phyloP scores from a whole-genome alignment of 306 rosid genomes.

The barrel medic (Medicago truncatula) region DNA sequence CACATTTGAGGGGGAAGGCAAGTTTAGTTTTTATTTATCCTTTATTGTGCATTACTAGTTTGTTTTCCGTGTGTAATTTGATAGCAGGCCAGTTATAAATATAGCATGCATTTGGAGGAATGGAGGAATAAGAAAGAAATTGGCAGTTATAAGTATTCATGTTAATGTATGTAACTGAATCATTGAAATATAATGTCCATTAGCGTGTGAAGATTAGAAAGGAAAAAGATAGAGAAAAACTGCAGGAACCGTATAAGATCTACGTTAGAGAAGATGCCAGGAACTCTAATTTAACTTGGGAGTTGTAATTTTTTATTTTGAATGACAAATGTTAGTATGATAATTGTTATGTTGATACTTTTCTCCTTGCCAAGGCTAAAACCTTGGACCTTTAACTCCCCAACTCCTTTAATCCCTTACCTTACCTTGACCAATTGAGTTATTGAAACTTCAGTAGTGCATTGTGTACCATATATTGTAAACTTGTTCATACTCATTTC shows the following conservation, averaged over 20 bases:
- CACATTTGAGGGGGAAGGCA: not conserved
- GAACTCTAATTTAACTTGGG: not conserved
- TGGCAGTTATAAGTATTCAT: not conserved
- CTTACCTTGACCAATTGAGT: no score
- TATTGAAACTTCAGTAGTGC: not conserved
- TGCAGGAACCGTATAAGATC: not conserved
- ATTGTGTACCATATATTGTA: not conserved
- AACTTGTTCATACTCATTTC: not conserved
- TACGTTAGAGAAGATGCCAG: not conserved
- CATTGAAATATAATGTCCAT: not conserved
- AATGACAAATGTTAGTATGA: no score
- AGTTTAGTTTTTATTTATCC: not conserved
- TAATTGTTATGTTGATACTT: no score
- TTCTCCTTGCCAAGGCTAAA: no score
- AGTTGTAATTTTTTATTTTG: not conserved
- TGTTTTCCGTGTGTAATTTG: not conserved
- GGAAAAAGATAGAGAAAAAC: not conserved
- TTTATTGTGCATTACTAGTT: not conserved
- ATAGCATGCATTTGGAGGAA: not conserved
- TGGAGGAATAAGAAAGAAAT: not conserved
- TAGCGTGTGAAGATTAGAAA: not conserved
- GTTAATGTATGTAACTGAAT: not conserved
- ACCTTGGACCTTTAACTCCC: no score
- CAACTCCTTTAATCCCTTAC: no score
- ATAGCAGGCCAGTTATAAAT: not conserved